Base-by-base conservation (phyloP, 495 filamentous ascomycete genomes). In the Talaromyces borbonicus region DNA sequence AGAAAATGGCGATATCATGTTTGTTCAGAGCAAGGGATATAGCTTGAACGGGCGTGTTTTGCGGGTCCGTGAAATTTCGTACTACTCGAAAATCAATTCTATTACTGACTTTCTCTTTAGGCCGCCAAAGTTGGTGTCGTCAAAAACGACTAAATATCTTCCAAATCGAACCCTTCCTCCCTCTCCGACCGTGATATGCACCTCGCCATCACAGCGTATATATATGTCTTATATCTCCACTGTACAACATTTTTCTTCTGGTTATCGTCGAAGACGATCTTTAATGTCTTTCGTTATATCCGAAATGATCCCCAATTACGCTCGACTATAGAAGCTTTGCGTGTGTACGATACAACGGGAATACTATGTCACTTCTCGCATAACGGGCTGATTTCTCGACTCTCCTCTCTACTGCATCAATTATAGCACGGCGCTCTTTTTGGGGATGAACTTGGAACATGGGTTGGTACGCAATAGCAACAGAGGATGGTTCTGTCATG, bases 71-170 rank as follows among this genome's bases (percentile, higher is more conserved):
- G 49, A 20, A 50, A 12, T 16, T 27, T 42, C 16, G 30, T 18
- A n/a, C n/a, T 12, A 8, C 19, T 12, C 1, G 19, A 41, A 8
- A 2, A 40, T 5, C n/a, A 24, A n/a, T 35, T 2, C 43, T 35
- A 24, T 15, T 15, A 36, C 43, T 49, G n/a, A 49, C 27, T 20
- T 33, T 9, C 33, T 12, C 15, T 35, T 63, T 48, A 80, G 70
- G 84, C 90, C 49, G 87, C 90, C 52, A 94, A 97, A 76, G 90
- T 97, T 45, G 90, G 90, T 53, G 85, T 97, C 47, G 90, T 93
- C 31, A 79, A 82, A 66, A 80, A 82, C 61, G 63, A 69, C 50
- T 78, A 73, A 71, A 56, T 44, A 11, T n/a, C 18, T 31, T 19
- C 22, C 27, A 23, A 36, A 52, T 27, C 16, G n/a, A n/a, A n/a